Percentiles rank a stretch among this genome's conserved stretches.
Evolutionary conservation across 129 eudicot genomes (phyloP).

Genomic region (Ambrosia trifida): DNA sequence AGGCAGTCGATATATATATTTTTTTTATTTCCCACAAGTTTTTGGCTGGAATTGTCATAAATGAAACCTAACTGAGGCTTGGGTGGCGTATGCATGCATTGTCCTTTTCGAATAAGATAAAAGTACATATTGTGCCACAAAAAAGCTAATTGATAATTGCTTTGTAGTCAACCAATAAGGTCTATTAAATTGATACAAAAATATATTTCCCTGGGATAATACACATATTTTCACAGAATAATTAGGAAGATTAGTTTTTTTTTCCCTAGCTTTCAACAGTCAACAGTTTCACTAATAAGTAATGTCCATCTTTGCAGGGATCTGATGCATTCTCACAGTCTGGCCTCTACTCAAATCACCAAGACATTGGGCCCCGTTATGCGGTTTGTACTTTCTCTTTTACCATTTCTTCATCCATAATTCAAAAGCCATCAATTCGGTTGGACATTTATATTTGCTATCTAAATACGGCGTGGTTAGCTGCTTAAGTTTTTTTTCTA

Average conservation of each 20-base stretch:
- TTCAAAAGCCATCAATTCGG: background rate
- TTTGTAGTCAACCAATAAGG: background rate
- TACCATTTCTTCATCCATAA: background rate
- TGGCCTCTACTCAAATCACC: constrained; percentile 94
- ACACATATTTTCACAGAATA: background rate
- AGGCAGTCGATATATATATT: no score
- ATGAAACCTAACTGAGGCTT: no score
- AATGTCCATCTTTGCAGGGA: constrained; percentile 49
- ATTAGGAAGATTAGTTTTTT: background rate
- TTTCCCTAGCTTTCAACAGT: no score
- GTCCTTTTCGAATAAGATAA: background rate
- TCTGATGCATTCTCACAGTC: constrained; percentile 95
- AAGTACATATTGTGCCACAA: background rate
- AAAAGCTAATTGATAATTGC: background rate
- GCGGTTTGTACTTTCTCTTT: constrained; percentile 55
- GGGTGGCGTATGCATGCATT: background rate
- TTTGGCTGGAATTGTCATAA: background rate
- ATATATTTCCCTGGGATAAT: background rate
- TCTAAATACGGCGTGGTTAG: background rate
- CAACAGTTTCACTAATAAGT: background rate
- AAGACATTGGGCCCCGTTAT: constrained; percentile 98
- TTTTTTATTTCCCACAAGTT: no score
- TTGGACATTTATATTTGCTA: background rate
- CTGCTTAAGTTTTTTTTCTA: background rate
- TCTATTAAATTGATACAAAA: background rate